phyloP scores from a whole-genome alignment of 495 filamentous ascomycete genomes.

The Haplographium delicatum region DNA sequence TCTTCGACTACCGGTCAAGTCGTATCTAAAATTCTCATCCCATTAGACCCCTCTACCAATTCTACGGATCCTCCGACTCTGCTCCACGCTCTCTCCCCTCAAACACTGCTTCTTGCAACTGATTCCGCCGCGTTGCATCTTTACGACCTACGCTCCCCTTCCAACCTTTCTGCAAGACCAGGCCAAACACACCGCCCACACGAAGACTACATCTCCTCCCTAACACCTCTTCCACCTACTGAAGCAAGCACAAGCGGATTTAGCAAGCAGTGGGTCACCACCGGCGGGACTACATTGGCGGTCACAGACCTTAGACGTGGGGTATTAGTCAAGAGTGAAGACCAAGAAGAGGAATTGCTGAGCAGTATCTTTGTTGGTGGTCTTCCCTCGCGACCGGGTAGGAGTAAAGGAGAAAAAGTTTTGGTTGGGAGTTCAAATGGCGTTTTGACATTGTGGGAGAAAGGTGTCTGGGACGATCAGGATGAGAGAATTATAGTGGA shows the following conservation, averaged over 20 bases:
- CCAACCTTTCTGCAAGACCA: constrained; percentile 50
- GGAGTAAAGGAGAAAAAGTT: constrained; percentile 69
- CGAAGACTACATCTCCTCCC: constrained; percentile 86
- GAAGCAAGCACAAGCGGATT: constrained; percentile 74
- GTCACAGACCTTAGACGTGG: constrained; percentile 82
- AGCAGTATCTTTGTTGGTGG: constrained; percentile 71
- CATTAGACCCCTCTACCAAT: constrained; percentile 34
- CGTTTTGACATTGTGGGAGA: constrained; percentile 87
- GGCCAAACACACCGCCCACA: constrained; percentile 79
- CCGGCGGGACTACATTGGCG: constrained; percentile 82
- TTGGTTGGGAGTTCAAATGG: constrained; percentile 75
- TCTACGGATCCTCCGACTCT: constrained; percentile 64
- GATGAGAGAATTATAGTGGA: constrained; percentile 78
- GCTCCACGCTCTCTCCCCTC: constrained; percentile 74
- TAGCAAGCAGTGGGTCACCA: constrained; percentile 88
- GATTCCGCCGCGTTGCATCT: constrained; percentile 86
- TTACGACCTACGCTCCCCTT: constrained; percentile 76
- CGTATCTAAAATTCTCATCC: constrained; percentile 66
- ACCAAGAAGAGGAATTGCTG: constrained; percentile 89
- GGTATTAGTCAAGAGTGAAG: constrained; percentile 78
- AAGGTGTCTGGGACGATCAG: constrained; percentile 89
- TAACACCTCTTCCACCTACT: constrained; percentile 77
- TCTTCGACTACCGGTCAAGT: constrained; percentile 75
- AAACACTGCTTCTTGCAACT: constrained; percentile 84
- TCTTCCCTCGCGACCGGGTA: constrained; percentile 49